phyloP scores from a whole-genome alignment of 768 basidiomycete species.

The Arthromyces matolae region DNA sequence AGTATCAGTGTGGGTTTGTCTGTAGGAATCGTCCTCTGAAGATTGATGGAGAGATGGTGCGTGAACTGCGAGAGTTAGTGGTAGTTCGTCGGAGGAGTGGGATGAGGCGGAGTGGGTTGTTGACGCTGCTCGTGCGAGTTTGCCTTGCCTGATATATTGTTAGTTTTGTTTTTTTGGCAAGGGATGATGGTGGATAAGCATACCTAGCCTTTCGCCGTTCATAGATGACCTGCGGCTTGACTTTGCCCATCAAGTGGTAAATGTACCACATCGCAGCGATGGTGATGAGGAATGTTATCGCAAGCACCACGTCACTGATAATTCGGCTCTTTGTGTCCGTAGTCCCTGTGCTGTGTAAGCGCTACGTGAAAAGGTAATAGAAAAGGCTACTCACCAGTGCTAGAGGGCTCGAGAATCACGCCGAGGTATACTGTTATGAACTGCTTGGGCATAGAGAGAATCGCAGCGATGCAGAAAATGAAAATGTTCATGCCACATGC shows the following conservation, averaged over 20 bases:
- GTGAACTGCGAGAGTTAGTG: slow-evolving; percentile 36
- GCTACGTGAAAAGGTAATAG: not conserved
- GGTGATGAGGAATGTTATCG: slow-evolving; percentile 67
- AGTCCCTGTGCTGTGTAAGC: slow-evolving; percentile 23
- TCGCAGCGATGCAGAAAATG: slow-evolving; percentile 73
- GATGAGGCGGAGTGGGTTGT: slow-evolving; percentile 21
- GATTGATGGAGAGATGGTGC: slow-evolving; percentile 27
- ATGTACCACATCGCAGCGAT: slow-evolving; percentile 84
- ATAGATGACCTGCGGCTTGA: slow-evolving; percentile 66
- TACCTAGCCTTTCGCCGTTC: slow-evolving; percentile 69
- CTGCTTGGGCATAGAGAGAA: slow-evolving; percentile 86
- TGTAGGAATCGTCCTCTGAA: too few relatives aligned
- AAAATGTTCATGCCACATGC: slow-evolving; percentile 85
- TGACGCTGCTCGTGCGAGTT: slow-evolving; percentile 33
- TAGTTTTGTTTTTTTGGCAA: not conserved
- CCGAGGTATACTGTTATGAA: slow-evolving; percentile 91
- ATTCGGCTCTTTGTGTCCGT: slow-evolving; percentile 50
- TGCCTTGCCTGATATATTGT: slow-evolving; percentile 45
- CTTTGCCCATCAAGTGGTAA: slow-evolving; percentile 61
- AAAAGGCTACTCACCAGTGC: slow-evolving; percentile 25
- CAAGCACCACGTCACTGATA: slow-evolving; percentile 67
- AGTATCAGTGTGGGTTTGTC: slow-evolving; percentile 27
- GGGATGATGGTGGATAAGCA: slow-evolving; percentile 8
- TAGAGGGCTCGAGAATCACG: slow-evolving; percentile 61
- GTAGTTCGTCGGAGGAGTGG: slow-evolving; percentile 27